Evolutionary conservation across 2,329 filamentous ascomycete species (phyloP), one percentile per base, ranked within the genome.

Genomic region (Chrysoporthe austroafricana): DNA sequence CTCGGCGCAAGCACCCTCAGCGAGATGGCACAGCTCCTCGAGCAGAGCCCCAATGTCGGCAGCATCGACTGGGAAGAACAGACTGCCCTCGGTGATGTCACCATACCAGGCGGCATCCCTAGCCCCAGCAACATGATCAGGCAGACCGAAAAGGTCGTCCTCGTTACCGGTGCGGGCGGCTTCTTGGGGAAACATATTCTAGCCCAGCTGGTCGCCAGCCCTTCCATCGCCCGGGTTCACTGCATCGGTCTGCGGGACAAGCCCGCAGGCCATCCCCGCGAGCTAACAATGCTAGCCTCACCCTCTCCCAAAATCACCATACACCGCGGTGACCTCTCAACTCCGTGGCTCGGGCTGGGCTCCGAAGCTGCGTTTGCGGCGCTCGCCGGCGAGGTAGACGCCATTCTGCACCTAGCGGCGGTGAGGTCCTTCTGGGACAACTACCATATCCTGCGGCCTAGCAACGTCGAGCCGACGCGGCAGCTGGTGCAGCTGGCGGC

Each of bases 351-450:
- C 5, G 62, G 62, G 7, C 62, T 64, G 54, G 32, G 52, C 62
- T 54, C 46, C 2, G 46, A 54, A 26, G 61, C 48, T 11, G 50
- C n/a, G 5, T 58, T 48, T 9, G 14, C 6, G 14, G 34, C 36
- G 50, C 62, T 64, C 14, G 44, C 48, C 18, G n/a, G 36, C 48
- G 16, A 46, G 14, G 62, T 46, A 39, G 62, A 64, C 34, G 71
- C 75, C n/a, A 82, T 90, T 58, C 83, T 91, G 32, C 89, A 87
- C 73, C 79, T 76, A 63, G 85, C 81, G 9, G 82, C 83, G 14
- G 77, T 80, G 42, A 73, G 75, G 18, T 78, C 73, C 13, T 81
- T 74, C 72, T 64, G 74, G 70, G 77, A 82, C 36, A 72, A 72
- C 1, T 84, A 82, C 70, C 36, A 71, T 7, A 72, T 74, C 0